A percentile compares a stretch with the other conserved stretches of the same genome.
phyloP scores from a whole-genome alignment of 2,329 filamentous ascomycete species.

The Didymella keratinophila region DNA sequence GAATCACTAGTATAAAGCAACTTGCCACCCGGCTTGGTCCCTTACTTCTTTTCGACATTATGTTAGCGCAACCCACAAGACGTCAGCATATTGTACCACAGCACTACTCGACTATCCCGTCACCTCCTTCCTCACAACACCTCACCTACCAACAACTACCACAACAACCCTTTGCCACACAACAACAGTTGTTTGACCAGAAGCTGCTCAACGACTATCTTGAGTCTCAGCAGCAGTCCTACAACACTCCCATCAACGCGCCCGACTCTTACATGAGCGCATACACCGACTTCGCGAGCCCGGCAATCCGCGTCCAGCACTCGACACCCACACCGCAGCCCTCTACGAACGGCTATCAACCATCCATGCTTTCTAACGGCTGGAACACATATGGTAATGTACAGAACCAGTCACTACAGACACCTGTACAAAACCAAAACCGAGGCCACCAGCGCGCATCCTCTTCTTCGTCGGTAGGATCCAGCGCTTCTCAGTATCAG shows the following conservation, averaged over 20 bases:
- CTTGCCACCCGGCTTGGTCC: constrained; percentile 49
- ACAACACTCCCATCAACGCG: constrained; percentile 27
- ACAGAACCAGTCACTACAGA: constrained; percentile 45
- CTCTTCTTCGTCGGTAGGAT: constrained; percentile 51
- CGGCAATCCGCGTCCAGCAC: constrained; percentile 52
- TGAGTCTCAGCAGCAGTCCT: constrained; percentile 46
- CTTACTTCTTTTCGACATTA: constrained; percentile 44
- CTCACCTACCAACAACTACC: constrained; percentile 41
- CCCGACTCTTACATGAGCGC: constrained; percentile 45
- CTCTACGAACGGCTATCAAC: constrained; percentile 36
- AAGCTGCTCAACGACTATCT: constrained; percentile 50
- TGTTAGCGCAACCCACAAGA: constrained; percentile 50
- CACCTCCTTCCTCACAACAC: constrained; percentile 42
- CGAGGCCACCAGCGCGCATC: constrained; percentile 50
- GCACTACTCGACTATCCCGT: constrained; percentile 36
- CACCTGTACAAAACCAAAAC: constrained; percentile 39
- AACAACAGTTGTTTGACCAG: constrained; percentile 42
- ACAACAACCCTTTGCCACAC: constrained; percentile 34
- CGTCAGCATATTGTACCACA: constrained; percentile 46
- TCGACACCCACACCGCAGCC: constrained; percentile 51
- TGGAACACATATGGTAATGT: constrained; percentile 47
- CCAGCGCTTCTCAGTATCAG: constrained; percentile 47
- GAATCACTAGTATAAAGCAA: constrained; percentile 47
- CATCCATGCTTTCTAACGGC: constrained; percentile 43
- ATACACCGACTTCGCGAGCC: constrained; percentile 46